Conservation (phyloP, 768 basidiomycete species). For the Lepiota venenata region DNA sequence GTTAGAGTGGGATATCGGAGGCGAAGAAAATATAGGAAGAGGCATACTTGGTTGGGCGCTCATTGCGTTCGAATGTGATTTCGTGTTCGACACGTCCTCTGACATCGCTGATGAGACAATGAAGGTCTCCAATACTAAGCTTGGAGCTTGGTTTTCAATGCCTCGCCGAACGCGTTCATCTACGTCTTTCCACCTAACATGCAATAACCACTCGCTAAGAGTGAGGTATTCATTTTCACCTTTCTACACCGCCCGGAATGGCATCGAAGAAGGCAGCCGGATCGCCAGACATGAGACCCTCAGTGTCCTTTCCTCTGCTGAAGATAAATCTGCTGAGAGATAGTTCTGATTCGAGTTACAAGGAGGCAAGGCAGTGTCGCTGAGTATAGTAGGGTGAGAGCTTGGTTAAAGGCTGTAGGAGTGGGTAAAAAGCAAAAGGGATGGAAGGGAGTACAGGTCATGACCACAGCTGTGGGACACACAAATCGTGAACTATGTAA, state of each 20-base stretch:
- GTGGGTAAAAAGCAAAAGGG: background rate
- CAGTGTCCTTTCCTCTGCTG: slow-evolving; percentile 21
- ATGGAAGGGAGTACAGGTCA: background rate
- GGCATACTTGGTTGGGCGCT: slow-evolving; percentile 50
- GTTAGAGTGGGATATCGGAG: background rate
- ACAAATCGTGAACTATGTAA: slow-evolving; percentile 9
- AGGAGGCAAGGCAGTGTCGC: slow-evolving; percentile 83
- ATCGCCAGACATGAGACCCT: slow-evolving; percentile 17
- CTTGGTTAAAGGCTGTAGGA: slow-evolving; percentile 77
- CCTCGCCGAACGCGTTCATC: slow-evolving; percentile 18
- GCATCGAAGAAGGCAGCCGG: slow-evolving; percentile 14
- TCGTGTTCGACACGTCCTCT: slow-evolving; percentile 75
- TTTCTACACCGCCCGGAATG: slow-evolving; percentile 27
- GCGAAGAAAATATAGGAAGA: slow-evolving; percentile 19
- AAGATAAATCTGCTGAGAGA: slow-evolving; percentile 35
- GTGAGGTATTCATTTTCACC: slow-evolving; percentile 45
- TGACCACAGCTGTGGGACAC: background rate
- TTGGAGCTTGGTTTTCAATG: slow-evolving; percentile 78
- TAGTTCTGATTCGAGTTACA: slow-evolving; percentile 47
- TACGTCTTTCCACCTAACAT: slow-evolving; percentile 20
- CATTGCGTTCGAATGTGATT: slow-evolving; percentile 56
- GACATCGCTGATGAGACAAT: slow-evolving; percentile 67
- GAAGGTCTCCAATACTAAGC: slow-evolving; percentile 66
- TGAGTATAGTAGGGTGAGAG: slow-evolving; percentile 84
- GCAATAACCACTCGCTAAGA: slow-evolving; percentile 18